Percentiles rank a stretch among this genome's conserved stretches.
phyloP scores from a whole-genome alignment of 2,329 filamentous ascomycete genomes.

The Aspergillus sp. region DNA sequence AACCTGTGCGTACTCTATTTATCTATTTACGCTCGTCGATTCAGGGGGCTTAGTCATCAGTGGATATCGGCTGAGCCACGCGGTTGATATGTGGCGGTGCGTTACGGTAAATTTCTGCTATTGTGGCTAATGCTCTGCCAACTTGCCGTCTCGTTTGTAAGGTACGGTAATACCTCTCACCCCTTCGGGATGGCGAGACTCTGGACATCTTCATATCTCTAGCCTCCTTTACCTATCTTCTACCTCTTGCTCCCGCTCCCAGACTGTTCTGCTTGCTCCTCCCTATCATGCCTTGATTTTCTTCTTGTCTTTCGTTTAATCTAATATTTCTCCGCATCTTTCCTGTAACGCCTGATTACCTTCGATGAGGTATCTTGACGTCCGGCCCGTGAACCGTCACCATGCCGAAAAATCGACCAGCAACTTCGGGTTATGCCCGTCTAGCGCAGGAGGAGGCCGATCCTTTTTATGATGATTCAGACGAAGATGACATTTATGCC shows the following conservation, averaged over 20 bases:
- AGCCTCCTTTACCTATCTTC: slow-evolving; percentile 1
- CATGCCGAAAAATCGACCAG: slow-evolving; percentile 60
- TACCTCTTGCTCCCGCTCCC: background rate
- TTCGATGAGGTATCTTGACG: slow-evolving; percentile 1
- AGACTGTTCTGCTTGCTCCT: slow-evolving; percentile 3
- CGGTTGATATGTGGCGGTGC: slow-evolving; percentile 1
- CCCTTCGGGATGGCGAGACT: background rate
- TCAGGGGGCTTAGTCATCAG: slow-evolving; percentile 1
- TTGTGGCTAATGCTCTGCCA: slow-evolving; percentile 1
- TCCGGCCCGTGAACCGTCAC: slow-evolving; percentile 19
- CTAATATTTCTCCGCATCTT: slow-evolving; percentile 1
- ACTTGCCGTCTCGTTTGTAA: background rate
- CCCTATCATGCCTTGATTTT: slow-evolving; percentile 2
- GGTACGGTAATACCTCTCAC: background rate
- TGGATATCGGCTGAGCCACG: slow-evolving; percentile 2
- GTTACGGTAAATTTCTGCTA: background rate
- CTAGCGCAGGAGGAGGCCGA: slow-evolving; percentile 66
- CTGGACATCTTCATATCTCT: slow-evolving; percentile 9
- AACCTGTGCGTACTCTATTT: too few relatives aligned
- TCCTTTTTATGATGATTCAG: slow-evolving; percentile 54
- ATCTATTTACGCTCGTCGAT: too few relatives aligned
- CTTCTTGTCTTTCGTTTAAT: background rate
- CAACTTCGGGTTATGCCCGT: slow-evolving; percentile 75
- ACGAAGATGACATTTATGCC: slow-evolving; percentile 52
- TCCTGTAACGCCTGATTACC: too few relatives aligned